Percentiles rank a stretch among this genome's conserved stretches.
These are phyloP conservation scores for Colletotrichum sp. DNA, from an alignment of 2,329 filamentous ascomycete species.

Conservation along the genomic window DNA sequence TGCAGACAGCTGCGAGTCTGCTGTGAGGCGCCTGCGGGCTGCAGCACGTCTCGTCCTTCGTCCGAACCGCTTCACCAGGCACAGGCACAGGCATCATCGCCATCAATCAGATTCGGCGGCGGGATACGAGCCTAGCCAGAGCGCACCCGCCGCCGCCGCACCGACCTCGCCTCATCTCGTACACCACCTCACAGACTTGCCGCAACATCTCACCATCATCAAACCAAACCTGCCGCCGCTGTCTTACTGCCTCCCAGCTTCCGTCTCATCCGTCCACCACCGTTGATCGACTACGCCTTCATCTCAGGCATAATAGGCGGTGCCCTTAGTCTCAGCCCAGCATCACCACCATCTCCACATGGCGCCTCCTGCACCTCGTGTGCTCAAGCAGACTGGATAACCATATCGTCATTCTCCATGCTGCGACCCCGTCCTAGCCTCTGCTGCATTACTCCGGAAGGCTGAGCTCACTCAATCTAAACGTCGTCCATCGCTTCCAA, in stretches of 20 bases:
- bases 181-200: neutral
- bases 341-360: conserved; percentile 15
- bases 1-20: neutral
- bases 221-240: conserved; percentile 9
- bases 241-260: conserved; percentile 4
- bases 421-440: neutral
- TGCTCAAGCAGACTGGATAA: neutral
- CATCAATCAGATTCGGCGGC: neutral
- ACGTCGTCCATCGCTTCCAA: conserved; percentile 1
- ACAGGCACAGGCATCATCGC: neutral
- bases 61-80: neutral
- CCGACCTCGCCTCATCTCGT: conserved; percentile 15
- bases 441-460: neutral
- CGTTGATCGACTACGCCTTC: conserved; percentile 8
- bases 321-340: conserved; percentile 11
- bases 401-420: conserved; percentile 6
- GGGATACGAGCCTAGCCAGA: neutral
- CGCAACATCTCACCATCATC: conserved; percentile 5
- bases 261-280: conserved; percentile 12
- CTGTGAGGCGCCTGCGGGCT: neutral
- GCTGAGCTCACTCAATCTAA: conserved; percentile 8
- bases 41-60: neutral
- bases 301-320: conserved; percentile 16
- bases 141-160: neutral
- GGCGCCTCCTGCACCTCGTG: neutral